Evolutionary conservation across 495 filamentous ascomycete genomes (phyloP).

Genomic region (Chaetomidium leptoderma): DNA sequence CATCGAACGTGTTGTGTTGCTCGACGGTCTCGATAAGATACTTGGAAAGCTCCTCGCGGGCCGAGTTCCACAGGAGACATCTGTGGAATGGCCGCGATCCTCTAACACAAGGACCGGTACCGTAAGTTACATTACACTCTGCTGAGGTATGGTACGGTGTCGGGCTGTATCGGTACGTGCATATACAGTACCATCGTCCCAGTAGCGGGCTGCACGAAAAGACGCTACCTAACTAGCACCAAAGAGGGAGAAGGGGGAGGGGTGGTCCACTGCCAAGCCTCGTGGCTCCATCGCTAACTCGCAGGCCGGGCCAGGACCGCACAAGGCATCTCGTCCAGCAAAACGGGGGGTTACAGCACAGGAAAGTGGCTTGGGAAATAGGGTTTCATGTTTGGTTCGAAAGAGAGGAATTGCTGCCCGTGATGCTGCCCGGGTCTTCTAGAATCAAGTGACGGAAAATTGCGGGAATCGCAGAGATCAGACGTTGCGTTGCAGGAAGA

Average conservation of each 20-base stretch:
- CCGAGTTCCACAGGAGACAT: background rate
- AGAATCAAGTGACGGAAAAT: background rate
- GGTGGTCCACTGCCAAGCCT: slow-evolving; percentile 1
- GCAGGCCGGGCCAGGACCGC: slow-evolving; percentile 9
- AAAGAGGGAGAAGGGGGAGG: background rate
- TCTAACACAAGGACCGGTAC: background rate
- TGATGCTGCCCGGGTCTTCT: background rate
- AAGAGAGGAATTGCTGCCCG: background rate
- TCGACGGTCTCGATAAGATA: too few relatives aligned
- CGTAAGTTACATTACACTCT: background rate
- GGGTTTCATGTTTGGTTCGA: background rate
- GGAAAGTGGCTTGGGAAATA: background rate
- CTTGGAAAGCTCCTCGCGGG: background rate
- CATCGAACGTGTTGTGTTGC: too few relatives aligned
- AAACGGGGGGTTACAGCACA: background rate
- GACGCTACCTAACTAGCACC: background rate
- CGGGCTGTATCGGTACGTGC: background rate
- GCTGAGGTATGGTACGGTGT: background rate
- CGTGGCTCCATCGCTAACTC: background rate
- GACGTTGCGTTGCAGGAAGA: background rate
- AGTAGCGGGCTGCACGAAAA: slow-evolving; percentile 4
- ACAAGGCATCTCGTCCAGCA: slow-evolving; percentile 13
- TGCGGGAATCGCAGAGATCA: slow-evolving; percentile 1
- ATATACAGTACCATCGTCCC: background rate
- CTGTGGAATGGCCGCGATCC: too few relatives aligned